These are phyloP conservation scores for Pseudopithomyces chartarum DNA, from an alignment of 2,329 filamentous ascomycete species.

Conservation along the genomic window DNA sequence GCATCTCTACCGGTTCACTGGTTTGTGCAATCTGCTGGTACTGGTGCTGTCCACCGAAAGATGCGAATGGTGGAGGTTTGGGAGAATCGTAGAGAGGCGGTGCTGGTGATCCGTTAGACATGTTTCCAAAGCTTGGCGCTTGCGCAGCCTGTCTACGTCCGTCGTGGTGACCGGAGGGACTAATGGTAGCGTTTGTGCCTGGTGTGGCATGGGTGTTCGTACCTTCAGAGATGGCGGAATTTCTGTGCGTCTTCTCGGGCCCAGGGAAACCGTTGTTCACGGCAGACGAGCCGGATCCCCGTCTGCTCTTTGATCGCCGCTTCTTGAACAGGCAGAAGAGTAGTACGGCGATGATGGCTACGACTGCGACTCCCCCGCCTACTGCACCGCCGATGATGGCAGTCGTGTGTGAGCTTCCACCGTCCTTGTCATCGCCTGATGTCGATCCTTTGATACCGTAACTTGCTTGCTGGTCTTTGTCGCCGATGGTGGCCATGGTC, in stretches of 20 bases:
- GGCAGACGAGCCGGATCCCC: slow-evolving; percentile 7
- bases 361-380: slow-evolving; percentile 28
- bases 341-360: slow-evolving; percentile 30
- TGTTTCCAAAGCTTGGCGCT: background rate
- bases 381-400: slow-evolving; percentile 35
- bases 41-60: slow-evolving; percentile 21
- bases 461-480: slow-evolving; percentile 21
- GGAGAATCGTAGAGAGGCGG: slow-evolving; percentile 32
- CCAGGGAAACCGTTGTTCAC: slow-evolving; percentile 14
- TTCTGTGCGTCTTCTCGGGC: slow-evolving; percentile 18
- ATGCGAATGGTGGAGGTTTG: slow-evolving; percentile 15
- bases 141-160: background rate
- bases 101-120: slow-evolving; percentile 17
- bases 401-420: slow-evolving; percentile 10
- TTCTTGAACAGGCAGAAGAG: slow-evolving; percentile 29
- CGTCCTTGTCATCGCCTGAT: background rate
- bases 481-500: slow-evolving; percentile 28
- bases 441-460: slow-evolving; percentile 15
- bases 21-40: slow-evolving; percentile 15
- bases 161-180: background rate
- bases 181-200: background rate
- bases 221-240: slow-evolving; percentile 15
- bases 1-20: slow-evolving; percentile 24
- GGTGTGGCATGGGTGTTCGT: slow-evolving; percentile 4
- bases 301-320: slow-evolving; percentile 20